Evolutionary conservation across 257 asterid genomes (phyloP).

Genomic region (Solanum paucissectum): DNA sequence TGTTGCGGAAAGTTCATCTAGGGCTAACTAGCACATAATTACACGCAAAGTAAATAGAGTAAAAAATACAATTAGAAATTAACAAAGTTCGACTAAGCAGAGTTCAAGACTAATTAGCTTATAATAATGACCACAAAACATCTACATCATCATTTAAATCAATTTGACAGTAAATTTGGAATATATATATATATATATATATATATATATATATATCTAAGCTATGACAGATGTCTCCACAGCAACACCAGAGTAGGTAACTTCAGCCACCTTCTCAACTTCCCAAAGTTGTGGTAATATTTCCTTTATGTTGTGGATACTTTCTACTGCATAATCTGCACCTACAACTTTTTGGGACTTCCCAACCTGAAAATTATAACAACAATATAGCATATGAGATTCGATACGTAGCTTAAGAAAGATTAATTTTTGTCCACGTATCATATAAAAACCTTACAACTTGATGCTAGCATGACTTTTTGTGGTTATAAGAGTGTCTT

Average conservation of each 20-base stretch:
- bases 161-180: too few relatives aligned
- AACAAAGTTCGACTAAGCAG: background rate
- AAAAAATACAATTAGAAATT: too few relatives aligned
- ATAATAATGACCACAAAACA: background rate
- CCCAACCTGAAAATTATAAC: constrained; percentile 46
- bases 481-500: background rate
- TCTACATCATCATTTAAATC: background rate
- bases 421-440: background rate
- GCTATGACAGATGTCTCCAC: constrained; percentile 80
- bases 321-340: constrained; percentile 83
- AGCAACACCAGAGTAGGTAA: constrained; percentile 50
- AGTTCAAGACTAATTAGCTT: background rate
- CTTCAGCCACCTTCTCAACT: constrained; percentile 43
- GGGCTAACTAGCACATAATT: background rate
- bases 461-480: background rate
- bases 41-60: too few relatives aligned
- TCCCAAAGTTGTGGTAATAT: constrained; percentile 90
- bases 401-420: background rate
- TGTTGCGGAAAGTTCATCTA: background rate
- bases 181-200: background rate
- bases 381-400: background rate
- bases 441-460: background rate
- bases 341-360: constrained; percentile 73
- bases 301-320: constrained; percentile 80
- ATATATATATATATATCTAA: background rate